Evolutionary conservation across 169 alveolate genomes (phyloP), one percentile per base, ranked within the genome.

Genomic region (Plasmodium berghei): DNA sequence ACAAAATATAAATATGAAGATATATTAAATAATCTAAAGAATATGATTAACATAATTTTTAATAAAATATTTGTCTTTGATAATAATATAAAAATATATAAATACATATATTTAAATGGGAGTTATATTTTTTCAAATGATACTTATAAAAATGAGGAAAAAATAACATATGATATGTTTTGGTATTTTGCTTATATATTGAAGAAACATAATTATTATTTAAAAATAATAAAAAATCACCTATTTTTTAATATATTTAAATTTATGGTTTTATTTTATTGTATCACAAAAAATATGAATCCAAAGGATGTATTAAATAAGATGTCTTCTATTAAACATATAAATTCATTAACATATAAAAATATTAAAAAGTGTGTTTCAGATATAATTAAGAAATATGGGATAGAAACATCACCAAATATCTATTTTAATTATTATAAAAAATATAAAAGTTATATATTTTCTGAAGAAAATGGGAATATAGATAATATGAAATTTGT

Each of bases 111-210:
- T 46, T 48, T 86, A 5, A 70, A 70, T 52, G 40, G 59, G 12
- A 24, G 55, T 16, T 86, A 58, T 46, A 22, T 46, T 45, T 52
- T 42, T 62, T 28, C 22, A 40, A 45, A 16, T 12, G 28, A 56
- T 5, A 74, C 20, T 24, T 49, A 55, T 20, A 61, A 14, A 14
- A 63, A 49, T 9, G 71, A 56, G 16, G 63, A 59, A 86, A 86
- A 86, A 86, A 58, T 86, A 10, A 45, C 77, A 14, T 70, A 86
- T 52, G 40, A 16, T 10, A 70, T 62, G 70, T 86, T 86, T 86
- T 86, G 91, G 91, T 46, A 86, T 52, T n/a, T 86, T 61, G 87
- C 87, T 1, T 86, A 70, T 49, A 69, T 86, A 8, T 62, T 86
- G 64, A 86, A 70, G 24, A 52, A 58, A 34, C 87, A 86, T 42